Conservation (phyloP, 345 rosid genomes). For the Arabidopsis arenosa region DNA sequence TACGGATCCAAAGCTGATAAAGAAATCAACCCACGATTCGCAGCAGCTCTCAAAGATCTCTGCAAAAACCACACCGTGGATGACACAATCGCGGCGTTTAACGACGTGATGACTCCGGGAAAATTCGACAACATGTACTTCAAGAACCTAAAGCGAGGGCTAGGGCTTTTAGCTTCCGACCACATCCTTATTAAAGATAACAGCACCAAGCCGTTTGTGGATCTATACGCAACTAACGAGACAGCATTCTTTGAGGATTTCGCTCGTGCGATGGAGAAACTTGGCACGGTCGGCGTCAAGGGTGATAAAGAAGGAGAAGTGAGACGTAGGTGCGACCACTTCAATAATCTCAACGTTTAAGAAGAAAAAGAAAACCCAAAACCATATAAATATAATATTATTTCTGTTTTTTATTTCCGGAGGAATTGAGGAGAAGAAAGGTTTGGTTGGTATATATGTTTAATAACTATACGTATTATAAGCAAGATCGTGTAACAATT, state of each 20-base stretch:
- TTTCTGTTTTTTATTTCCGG: slow-evolving; percentile 19
- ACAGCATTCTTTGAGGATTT: slow-evolving; percentile 53
- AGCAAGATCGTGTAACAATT: slow-evolving; percentile 13
- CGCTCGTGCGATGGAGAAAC: slow-evolving; percentile 57
- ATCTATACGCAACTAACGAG: slow-evolving; percentile 51
- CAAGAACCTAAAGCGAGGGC: slow-evolving; percentile 52
- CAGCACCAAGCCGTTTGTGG: slow-evolving; percentile 50
- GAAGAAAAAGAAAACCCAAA: neutral
- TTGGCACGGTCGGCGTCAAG: slow-evolving; percentile 50
- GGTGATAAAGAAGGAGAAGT: slow-evolving; percentile 55
- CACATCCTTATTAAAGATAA: slow-evolving; percentile 40
- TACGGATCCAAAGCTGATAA: slow-evolving; percentile 47
- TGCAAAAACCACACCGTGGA: slow-evolving; percentile 48
- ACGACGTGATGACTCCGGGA: slow-evolving; percentile 60
- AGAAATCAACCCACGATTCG: slow-evolving; percentile 49
- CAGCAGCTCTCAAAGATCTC: slow-evolving; percentile 45
- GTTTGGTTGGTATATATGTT: slow-evolving; percentile 31
- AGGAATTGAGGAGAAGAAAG: slow-evolving; percentile 19
- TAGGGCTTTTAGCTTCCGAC: slow-evolving; percentile 53
- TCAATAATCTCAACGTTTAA: slow-evolving; percentile 48
- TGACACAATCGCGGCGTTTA: slow-evolving; percentile 57
- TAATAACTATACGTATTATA: slow-evolving; percentile 15
- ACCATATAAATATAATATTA: neutral
- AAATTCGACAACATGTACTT: slow-evolving; percentile 63
- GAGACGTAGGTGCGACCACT: slow-evolving; percentile 60